Evolutionary conservation across 352 stramenopile genomes (phyloP).

Genomic region (Phytophthora tentaculata): DNA sequence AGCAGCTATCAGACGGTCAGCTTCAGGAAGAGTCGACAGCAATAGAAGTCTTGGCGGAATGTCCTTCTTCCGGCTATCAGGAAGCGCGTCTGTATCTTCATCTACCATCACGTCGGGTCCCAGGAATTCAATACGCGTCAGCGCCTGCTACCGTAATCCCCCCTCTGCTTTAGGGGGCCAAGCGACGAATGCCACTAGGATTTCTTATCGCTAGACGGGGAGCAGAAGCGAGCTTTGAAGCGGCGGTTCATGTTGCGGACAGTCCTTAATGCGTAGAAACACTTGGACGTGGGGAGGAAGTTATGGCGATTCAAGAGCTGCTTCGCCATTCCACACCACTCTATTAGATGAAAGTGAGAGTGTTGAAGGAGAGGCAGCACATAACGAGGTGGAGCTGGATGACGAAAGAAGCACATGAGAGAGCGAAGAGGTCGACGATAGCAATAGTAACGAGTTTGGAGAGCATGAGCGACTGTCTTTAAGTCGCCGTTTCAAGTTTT

Average conservation of each 20-base stretch:
- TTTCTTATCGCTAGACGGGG: constrained; percentile 65
- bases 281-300: constrained; percentile 65
- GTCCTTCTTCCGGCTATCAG: no score
- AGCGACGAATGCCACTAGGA: no score
- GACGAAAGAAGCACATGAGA: constrained; percentile 32
- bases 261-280: constrained; percentile 56
- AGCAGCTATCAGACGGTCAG: no score
- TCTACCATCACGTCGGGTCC: no score
- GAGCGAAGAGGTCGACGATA: constrained; percentile 31
- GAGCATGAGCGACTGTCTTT: constrained; percentile 25
- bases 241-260: constrained; percentile 71
- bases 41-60: no score
- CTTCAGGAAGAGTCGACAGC: no score
- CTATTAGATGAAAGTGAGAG: constrained; percentile 24
- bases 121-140: no score
- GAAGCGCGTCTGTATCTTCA: no score
- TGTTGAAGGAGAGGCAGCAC: constrained; percentile 2
- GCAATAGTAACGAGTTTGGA: constrained; percentile 35
- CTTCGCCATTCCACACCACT: constrained; percentile 45
- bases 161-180: no score
- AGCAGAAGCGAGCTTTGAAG: constrained; percentile 61
- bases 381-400: constrained; percentile 4
- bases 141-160: no score
- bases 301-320: constrained; percentile 61
- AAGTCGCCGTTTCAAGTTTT: no score